Base-by-base conservation (phyloP, 176 grass and related monocot genomes). In the Secale cereale region DNA sequence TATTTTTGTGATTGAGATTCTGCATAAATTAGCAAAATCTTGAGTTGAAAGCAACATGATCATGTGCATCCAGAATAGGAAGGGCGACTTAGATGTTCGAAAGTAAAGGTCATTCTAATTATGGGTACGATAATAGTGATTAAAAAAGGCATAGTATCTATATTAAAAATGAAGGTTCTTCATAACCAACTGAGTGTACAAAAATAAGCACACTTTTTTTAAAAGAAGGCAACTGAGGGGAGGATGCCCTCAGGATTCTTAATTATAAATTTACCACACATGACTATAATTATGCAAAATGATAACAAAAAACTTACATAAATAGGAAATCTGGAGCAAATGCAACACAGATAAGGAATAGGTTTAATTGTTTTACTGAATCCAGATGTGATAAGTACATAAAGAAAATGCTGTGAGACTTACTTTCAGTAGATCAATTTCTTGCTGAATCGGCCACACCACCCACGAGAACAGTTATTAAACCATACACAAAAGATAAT, bases 1-100 rank as follows among this genome's bases (percentile, higher is more conserved):
- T 99, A 63, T 99, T 99, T 89, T 99, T 99, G 86, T 99, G 97
- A 88, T 99, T 99, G 70, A 99, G 91, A 89, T 96, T 99, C 97
- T 99, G 91, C 66, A 77, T 70, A 45, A 80, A 86, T 70, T 56
- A 63, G 46, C 5, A 43, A 30, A 74, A 86, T 41, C 85, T 85
- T 74, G 43, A 82, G 64, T 76, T 23, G 13, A 7, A 48, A 19
- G 35, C 17, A 70, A 79, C 68, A 70, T 19, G 43, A 59, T 85
- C 29, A 59, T 3, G 31, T 68, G 67, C 33, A 82, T 82, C 66
- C n/a, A 71, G 23, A 52, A 20, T 74, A 72, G 33, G 48, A 59
- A 6, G 17, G 19, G 17, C 2, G 6, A 61, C 74, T 69, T 40
- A 78, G 52, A 78, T 70, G 39, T 56, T 85, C 7, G 78, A 66